phyloP scores from a whole-genome alignment of 805 yeast genomes.

The Candida tammaniensis region DNA sequence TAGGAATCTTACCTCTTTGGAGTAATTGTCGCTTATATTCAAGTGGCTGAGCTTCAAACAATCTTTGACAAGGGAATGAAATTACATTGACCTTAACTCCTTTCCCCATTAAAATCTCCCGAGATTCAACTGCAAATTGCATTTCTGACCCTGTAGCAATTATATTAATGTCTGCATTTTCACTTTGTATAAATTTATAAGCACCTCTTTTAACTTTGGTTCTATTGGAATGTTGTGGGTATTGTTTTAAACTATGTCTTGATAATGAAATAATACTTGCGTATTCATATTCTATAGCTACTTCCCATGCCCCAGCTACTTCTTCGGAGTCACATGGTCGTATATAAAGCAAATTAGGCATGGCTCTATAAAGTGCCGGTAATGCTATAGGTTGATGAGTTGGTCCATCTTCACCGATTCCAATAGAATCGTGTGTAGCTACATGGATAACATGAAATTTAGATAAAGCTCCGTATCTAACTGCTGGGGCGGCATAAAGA shows the following conservation, averaged over 20 bases:
- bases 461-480: conserved; percentile 47
- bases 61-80: conserved; percentile 28
- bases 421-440: conserved; percentile 58
- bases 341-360: conserved; percentile 49
- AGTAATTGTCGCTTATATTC: conserved; percentile 24
- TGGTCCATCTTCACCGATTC: conserved; percentile 59
- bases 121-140: conserved; percentile 24
- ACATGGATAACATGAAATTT: conserved; percentile 47
- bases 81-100: conserved; percentile 25
- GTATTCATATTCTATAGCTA: conserved; percentile 20
- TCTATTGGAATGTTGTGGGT: conserved; percentile 16
- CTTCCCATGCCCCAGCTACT: conserved; percentile 46
- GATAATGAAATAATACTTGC: conserved; percentile 23
- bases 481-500: conserved; percentile 51
- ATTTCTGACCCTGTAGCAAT: conserved; percentile 29
- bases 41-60: conserved; percentile 25
- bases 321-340: conserved; percentile 56
- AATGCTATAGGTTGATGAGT: conserved; percentile 58
- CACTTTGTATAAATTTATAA: conserved; percentile 20
- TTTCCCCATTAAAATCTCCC: conserved; percentile 17
- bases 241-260: conserved; percentile 26
- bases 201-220: conserved; percentile 23
- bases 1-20: conserved; percentile 18
- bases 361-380: conserved; percentile 48
- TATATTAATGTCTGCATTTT: conserved; percentile 19